Base-by-base conservation (phyloP, 2,329 filamentous ascomycete species). In the Elsinoe necatrix region DNA sequence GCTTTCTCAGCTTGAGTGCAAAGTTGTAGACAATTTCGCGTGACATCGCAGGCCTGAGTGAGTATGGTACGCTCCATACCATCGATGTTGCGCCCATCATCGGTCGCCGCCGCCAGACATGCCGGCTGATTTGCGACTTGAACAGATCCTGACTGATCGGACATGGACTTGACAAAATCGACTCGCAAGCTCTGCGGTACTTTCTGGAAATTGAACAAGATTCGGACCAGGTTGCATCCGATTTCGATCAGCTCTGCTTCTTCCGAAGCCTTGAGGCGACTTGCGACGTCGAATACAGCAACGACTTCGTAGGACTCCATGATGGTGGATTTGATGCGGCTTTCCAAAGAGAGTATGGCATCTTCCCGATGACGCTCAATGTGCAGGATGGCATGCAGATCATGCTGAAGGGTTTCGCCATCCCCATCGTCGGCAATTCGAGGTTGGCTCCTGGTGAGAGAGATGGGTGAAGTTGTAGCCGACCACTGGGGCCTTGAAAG, bases 121-220 rank as follows among this genome's bases (percentile, higher is more conserved):
- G 21, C 37, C 4, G 54, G 54, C 29, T 56, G 54, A 23, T 35
- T n/a, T 3, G 16, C n/a, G 11, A 56, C 14, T 23, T 47, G 42
- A 5, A 45, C 11, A 16, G 39, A n/a, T 12, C 21, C 27, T 7
- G 25, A 27, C 2, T 35, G 18, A n/a, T 20, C 9, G 5, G 27
- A 34, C 9, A 25, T 56, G 11, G 54, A 37, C 14, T 27, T 45
- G 11, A 55, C 37, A 31, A 25, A 42, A 3, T 56, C 41, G 21
- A 56, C 54, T 7, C 54, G 54, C 20, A 56, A 14, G 21, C 54
- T 56, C 21, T 56, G 54, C 16, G 54, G 54, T 2, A 56, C 54
- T 6, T 56, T 18, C 18, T 56, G 54, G 29, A 12, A 16, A 11
- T 12, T 18, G 20, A 56, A 37, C 9, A 56, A n/a, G n/a, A 34